Base-by-base conservation (phyloP, 75 land plant species). In the Isoetes taiwanensis region DNA sequence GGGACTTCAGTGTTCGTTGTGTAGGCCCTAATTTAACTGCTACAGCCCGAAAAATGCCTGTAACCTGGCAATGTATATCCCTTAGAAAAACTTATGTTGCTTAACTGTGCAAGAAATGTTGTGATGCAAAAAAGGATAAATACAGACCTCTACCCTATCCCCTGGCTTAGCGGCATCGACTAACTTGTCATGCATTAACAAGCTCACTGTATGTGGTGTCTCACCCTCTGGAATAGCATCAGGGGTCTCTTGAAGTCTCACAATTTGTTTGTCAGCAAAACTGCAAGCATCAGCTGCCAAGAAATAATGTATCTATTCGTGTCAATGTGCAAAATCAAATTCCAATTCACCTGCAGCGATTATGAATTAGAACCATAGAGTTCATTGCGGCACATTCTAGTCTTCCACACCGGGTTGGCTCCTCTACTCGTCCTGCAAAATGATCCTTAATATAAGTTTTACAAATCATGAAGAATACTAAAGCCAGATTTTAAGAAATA, bases 191-290 rank as follows among this genome's bases (percentile, higher is more conserved):
- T 91, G 94, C 94, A 91, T 78, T 58, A 88, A 56, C 69, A 91
- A 61, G 72, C 97, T 91, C 28, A 91, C 97, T 5, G 97, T 91
- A 46, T 91, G 94, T 31, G 97, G 97, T 24, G 97, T 91, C 30
- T 90, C 97, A 32, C 94, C 97, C 27, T 91, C 94, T 31, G 97
- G 97, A 16, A 91, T 91, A 30, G 90, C 97, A 91, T 91, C 94
- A 28, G 97, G 97, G 2, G 97, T 91, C 72, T 91, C 97, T 70
- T 86, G 97, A 38, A 91, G 67, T 63, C 84, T 81, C 41, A 91
- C 97, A 59, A 91, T 78, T 48, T 91, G 97, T 68, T 91, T 91
- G 65, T 86, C 94, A 24, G 94, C 75, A 77, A 91, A 91, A 57
- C 97, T 91, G 46, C 24, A 32, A 29, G 6, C 34, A 27, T 21